Conservation (phyloP, 2,329 filamentous ascomycete genomes). For the Colletotrichum musicola region DNA sequence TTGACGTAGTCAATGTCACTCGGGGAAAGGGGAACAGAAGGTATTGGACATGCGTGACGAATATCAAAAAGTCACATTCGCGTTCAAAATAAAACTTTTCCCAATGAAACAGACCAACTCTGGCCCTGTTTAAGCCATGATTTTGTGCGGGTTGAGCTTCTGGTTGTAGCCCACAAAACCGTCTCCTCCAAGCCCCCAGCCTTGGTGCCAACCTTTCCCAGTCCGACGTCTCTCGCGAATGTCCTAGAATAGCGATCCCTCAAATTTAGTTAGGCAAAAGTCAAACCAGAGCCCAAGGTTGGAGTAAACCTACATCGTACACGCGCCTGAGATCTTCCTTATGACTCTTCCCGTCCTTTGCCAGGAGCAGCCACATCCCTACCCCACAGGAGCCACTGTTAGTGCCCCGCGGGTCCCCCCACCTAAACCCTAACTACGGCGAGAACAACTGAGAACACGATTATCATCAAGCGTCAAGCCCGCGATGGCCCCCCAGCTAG, state of each 20-base stretch:
- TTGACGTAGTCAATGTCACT: too few relatives aligned
- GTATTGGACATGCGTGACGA: too few relatives aligned
- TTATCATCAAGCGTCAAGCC: too few relatives aligned
- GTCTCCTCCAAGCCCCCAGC: slow-evolving; percentile 25
- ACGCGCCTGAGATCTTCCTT: slow-evolving; percentile 68
- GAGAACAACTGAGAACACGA: too few relatives aligned
- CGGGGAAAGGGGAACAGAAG: too few relatives aligned
- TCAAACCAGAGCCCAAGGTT: slow-evolving; percentile 37
- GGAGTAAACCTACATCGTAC: slow-evolving; percentile 56
- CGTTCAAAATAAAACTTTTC: too few relatives aligned
- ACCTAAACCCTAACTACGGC: too few relatives aligned
- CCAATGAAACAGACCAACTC: too few relatives aligned
- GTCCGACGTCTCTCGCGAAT: slow-evolving; percentile 19
- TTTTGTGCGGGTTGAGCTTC: background rate
- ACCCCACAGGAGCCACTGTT: too few relatives aligned
- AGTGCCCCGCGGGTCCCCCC: too few relatives aligned
- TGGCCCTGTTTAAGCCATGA: background rate
- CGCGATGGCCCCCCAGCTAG: too few relatives aligned
- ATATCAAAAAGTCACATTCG: too few relatives aligned
- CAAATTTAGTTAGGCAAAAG: slow-evolving; percentile 55
- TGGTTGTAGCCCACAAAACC: background rate
- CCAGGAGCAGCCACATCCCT: slow-evolving; percentile 54
- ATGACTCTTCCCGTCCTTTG: slow-evolving; percentile 64
- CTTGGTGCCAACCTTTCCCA: slow-evolving; percentile 25
- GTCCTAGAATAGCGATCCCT: slow-evolving; percentile 42